Base-by-base conservation (phyloP, 2,329 filamentous ascomycete genomes). In the Bimuria novae-zelandiae region DNA sequence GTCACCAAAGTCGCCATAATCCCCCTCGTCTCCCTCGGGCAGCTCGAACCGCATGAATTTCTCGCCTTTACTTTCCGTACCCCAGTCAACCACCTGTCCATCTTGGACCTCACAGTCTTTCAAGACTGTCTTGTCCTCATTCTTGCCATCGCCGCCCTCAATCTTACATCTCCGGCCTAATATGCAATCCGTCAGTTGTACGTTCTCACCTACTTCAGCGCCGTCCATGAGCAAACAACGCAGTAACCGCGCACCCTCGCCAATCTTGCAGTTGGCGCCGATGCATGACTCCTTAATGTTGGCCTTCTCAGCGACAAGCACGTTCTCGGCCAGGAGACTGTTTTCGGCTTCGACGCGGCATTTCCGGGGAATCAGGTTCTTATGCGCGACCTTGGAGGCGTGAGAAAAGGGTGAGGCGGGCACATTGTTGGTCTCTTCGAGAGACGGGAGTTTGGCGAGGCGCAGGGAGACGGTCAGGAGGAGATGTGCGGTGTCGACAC, bases 21-120 rank as follows among this genome's bases (percentile, higher is more conserved):
- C 61, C 3, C 68, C 74, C 2, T 66, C 71, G 14, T 73, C 67
- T 5, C 62, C 71, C 29, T 74, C 75, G 2, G 64, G 62, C 10
- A 75, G 63, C 39, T 71, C 76, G 49, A 80, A 79, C 4, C 74
- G 78, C 75, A 85, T 85, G 66, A 86, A 84, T 68, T 85, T 86
- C 62, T 86, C 83, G 40, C 81, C 80, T 73, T 85, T 86, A n/a
- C 21, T 43, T 27, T 46, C 30, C 7, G 45, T 52, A 3, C 89
- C 84, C 66, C 95, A 92, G 40, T 92, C 87, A 1, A 96, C 82
- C 7, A 93, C 80, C 69, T 93, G 93, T 2, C 80, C 82, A 73
- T 96, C 90, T 71, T 96, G 92, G 4, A 97, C 88, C 75, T 97
- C 92, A 65, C 92, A 97, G 55, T 96, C 90, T 48, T 88, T 92